Conservation (phyloP, 176 grass and related monocot species). For the Ananas comosus region DNA sequence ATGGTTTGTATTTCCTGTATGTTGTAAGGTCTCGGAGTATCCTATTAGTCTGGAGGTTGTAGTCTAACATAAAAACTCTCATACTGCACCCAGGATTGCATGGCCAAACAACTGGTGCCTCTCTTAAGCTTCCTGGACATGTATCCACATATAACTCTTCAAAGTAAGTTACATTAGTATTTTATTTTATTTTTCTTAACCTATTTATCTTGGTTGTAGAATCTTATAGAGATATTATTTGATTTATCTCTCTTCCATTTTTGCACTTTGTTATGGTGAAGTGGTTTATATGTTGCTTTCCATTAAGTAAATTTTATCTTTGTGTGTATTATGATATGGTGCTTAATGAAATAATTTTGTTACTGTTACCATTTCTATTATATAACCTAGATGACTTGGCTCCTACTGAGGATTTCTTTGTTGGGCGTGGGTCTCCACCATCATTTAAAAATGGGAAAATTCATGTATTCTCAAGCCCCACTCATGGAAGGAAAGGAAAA, state of each 20-base stretch:
- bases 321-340: not conserved
- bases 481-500: no score
- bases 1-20: no score
- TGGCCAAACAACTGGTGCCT: slow-evolving; percentile 16
- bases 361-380: no score
- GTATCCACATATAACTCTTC: slow-evolving; percentile 13
- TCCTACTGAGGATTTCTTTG: no score
- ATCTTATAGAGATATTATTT: not conserved
- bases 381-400: no score
- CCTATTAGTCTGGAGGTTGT: not conserved
- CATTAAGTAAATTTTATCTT: not conserved
- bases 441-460: no score
- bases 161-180: slow-evolving; percentile 28
- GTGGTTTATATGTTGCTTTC: not conserved
- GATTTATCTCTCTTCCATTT: not conserved
- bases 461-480: no score
- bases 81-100: slow-evolving; percentile 27
- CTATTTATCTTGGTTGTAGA: slow-evolving; percentile 6
- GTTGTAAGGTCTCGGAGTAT: slow-evolving; percentile 12
- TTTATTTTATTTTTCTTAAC: not conserved
- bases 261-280: not conserved
- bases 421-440: no score
- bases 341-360: not conserved
- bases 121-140: slow-evolving; percentile 14
- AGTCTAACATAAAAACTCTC: slow-evolving; percentile 7